These are phyloP conservation scores for Kodamaea lidongshanica DNA, from an alignment of 805 yeast species.

Conservation along the genomic window DNA sequence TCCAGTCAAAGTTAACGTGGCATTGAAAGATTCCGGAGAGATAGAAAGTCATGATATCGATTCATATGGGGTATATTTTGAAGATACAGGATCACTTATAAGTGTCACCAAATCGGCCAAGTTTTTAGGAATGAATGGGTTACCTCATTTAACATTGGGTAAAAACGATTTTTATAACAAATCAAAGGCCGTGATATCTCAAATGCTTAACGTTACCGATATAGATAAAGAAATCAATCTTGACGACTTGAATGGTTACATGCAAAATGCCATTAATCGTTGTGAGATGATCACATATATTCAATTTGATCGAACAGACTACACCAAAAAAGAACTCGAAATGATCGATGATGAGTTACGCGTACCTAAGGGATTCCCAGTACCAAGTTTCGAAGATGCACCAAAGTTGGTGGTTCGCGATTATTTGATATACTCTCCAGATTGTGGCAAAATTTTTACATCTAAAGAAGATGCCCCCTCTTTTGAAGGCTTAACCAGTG, in stretches of 20 bases:
- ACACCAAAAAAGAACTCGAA: slow-evolving; percentile 46
- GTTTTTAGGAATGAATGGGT: slow-evolving; percentile 53
- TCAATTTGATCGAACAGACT: slow-evolving; percentile 59
- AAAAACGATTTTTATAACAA: slow-evolving; percentile 35
- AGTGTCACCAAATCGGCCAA: slow-evolving; percentile 58
- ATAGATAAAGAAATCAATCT: slow-evolving; percentile 34
- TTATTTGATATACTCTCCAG: slow-evolving; percentile 77
- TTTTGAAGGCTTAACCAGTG: slow-evolving; percentile 53
- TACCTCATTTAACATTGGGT: slow-evolving; percentile 49
- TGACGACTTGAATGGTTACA: slow-evolving; percentile 29
- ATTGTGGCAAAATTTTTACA: slow-evolving; percentile 61
- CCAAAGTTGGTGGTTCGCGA: slow-evolving; percentile 52
- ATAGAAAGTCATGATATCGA: slow-evolving; percentile 43
- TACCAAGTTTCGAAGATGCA: slow-evolving; percentile 29
- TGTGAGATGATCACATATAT: slow-evolving; percentile 72
- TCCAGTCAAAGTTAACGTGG: slow-evolving; percentile 23
- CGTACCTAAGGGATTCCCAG: slow-evolving; percentile 77
- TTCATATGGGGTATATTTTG: slow-evolving; percentile 60
- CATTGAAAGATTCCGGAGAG: slow-evolving; percentile 41
- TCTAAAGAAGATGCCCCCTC: slow-evolving; percentile 5
- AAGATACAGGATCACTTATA: slow-evolving; percentile 56
- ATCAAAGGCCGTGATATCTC: slow-evolving; percentile 40
- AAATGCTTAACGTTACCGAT: slow-evolving; percentile 39
- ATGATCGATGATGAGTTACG: slow-evolving; percentile 66
- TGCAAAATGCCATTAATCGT: slow-evolving; percentile 29